Conservation (phyloP, 2,329 filamentous ascomycete species). For the Aureobasidium sp. region DNA sequence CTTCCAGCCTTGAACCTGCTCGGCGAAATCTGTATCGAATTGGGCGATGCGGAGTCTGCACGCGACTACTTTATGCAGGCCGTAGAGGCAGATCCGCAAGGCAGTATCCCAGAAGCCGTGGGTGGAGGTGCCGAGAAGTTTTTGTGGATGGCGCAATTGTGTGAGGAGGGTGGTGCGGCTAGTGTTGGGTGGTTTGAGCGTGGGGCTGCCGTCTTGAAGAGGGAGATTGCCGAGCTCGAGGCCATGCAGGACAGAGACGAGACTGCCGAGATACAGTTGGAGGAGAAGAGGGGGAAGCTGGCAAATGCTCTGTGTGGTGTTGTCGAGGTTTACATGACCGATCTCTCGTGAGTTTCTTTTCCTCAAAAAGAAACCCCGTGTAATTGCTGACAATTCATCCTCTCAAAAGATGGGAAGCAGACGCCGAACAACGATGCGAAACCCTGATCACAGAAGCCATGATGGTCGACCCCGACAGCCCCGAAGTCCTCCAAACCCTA, state of each 20-base stretch:
- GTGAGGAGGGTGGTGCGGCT: constrained; percentile 51
- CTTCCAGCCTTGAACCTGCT: constrained; percentile 65
- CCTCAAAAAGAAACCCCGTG: neutral
- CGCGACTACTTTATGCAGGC: constrained; percentile 64
- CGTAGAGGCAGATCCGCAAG: constrained; percentile 67
- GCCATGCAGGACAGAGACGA: constrained; percentile 33
- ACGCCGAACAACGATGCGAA: constrained; percentile 85
- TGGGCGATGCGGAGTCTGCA: constrained; percentile 72
- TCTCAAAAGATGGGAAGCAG: constrained; percentile 57
- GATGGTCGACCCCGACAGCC: constrained; percentile 67
- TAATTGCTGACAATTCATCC: neutral
- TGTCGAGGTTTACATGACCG: constrained; percentile 97
- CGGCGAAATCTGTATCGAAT: constrained; percentile 73
- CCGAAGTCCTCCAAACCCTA: constrained; percentile 91
- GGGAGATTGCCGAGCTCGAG: constrained; percentile 59
- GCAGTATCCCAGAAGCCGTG: constrained; percentile 57
- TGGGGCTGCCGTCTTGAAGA: constrained; percentile 64
- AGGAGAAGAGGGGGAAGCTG: constrained; percentile 72
- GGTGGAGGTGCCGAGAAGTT: constrained; percentile 92
- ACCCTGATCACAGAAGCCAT: constrained; percentile 82
- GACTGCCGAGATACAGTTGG: constrained; percentile 30
- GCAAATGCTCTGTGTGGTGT: constrained; percentile 90
- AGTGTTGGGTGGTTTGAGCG: constrained; percentile 56
- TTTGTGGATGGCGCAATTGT: constrained; percentile 86
- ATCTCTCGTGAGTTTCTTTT: constrained; percentile 59